These are phyloP conservation scores for Bauhinia variegata DNA, from an alignment of 306 rosid genomes.

Conservation along the genomic window DNA sequence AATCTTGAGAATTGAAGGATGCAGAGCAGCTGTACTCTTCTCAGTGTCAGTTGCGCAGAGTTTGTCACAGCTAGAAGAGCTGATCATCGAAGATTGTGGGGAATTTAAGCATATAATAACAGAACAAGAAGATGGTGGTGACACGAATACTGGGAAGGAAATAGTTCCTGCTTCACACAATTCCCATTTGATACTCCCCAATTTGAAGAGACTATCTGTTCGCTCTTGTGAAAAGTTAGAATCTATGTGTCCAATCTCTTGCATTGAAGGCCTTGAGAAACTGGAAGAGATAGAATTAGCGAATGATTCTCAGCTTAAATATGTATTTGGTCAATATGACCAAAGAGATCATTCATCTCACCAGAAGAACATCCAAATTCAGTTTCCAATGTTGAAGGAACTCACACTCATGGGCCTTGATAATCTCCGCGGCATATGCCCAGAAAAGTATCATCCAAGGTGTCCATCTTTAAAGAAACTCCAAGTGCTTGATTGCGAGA, in stretches of 20 bases:
- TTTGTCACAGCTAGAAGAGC: not conserved
- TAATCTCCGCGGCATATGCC: not conserved
- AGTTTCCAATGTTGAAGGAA: not conserved
- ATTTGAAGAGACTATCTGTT: not conserved
- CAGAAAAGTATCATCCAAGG: not conserved
- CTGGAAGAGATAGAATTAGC: not conserved
- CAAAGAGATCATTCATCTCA: no score
- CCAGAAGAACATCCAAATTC: not conserved
- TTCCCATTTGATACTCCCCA: not conserved
- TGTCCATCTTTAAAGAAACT: constrained; percentile 6
- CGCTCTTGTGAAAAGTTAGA: not conserved
- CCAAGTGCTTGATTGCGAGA: not conserved
- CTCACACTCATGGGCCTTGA: not conserved
- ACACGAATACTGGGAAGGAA: not conserved
- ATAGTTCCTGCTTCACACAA: not conserved
- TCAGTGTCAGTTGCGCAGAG: not conserved
- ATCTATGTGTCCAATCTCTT: not conserved
- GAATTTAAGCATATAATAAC: constrained; percentile 5
- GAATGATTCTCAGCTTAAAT: not conserved
- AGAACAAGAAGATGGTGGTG: not conserved
- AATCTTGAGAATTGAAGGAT: not conserved
- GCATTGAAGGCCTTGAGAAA: not conserved
- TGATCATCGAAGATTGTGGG: not conserved
- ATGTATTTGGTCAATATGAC: not conserved
- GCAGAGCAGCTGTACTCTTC: not conserved